Base-by-base conservation (phyloP, 345 rosid genomes). In the Microthlaspi erraticum region DNA sequence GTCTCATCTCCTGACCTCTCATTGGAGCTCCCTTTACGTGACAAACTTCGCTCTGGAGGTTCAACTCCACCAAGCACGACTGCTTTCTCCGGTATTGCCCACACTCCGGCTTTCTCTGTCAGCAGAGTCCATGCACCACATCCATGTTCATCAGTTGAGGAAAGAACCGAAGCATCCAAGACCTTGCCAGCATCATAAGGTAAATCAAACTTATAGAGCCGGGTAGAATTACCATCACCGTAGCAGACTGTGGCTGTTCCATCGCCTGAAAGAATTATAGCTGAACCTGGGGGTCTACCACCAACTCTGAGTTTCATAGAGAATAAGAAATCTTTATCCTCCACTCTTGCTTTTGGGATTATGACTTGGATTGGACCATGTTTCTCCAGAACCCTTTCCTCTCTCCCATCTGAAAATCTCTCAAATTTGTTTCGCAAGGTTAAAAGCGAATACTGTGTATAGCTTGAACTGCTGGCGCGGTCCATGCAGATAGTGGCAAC, bases 101-200 rank as follows among this genome's bases (percentile, higher is more conserved):
- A 93, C 68, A 93, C 83, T 77, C 98, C 97, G 7, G 97, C 96
- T 81, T 86, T 91, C 83, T 91, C 94, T 34, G 98, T 91, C 45
- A 93, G 72, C 64, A 91, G 86, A 82, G 87, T 83, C 98, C 98
- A 93, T 19, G 94, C 87, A 77, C 98, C 94, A 77, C 82, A 87
- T 73, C 83, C 97, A 68, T 78, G 81, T 36, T 85, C 92, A 75
- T 86, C 92, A 62, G 83, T 59, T 70, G 91, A 71, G 36, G 90
- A 86, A 72, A 91, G 92, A 79, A 89, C 81, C 17, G 98, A 93
- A 73, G 93, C 96, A 87, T 93, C 97, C 65, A 93, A 67, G 76
- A 89, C 98, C 82, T 91, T 93, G 66, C 97, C 98, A 46, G 94
- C 97, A 82, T 89, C 98, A 81, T 86, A 81, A 60, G 97, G 98